A percentile compares a stretch with the other conserved stretches of the same genome.
phyloP scores from a whole-genome alignment of 2,329 filamentous ascomycete species.

The Colletotrichum sp. region DNA sequence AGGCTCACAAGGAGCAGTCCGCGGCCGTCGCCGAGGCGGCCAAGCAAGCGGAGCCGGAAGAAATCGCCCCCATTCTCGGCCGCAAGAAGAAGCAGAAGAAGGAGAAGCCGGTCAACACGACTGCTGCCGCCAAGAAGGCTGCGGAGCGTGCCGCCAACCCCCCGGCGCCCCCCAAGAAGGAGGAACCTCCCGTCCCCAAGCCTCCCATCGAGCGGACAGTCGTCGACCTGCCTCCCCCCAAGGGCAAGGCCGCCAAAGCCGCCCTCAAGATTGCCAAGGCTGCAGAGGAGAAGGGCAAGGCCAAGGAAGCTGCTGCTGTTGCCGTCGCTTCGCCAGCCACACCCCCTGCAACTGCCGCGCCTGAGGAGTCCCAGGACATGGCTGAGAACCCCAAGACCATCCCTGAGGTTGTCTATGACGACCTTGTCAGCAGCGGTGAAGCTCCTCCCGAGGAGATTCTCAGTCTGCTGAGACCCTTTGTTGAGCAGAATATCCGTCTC shows the following conservation, averaged over 20 bases:
- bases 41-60: constrained; percentile 58
- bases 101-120: constrained; percentile 52
- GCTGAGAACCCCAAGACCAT: constrained; percentile 17
- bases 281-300: constrained; percentile 21
- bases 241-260: constrained; percentile 25
- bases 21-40: constrained; percentile 56
- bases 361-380: constrained; percentile 12
- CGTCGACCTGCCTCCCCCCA: constrained; percentile 22
- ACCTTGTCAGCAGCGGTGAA: constrained; percentile 1
- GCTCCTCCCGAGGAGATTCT: constrained; percentile 32
- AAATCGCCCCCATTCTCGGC: constrained; percentile 75
- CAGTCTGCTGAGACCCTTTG: constrained; percentile 41
- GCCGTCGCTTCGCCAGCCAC: not conserved
- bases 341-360: not conserved
- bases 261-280: constrained; percentile 23
- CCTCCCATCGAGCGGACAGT: constrained; percentile 27
- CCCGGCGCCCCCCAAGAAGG: constrained; percentile 21
- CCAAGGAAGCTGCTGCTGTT: constrained; percentile 2
- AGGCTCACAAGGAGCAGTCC: constrained; percentile 68
- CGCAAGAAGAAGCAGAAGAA: constrained; percentile 89
- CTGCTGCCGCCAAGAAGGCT: constrained; percentile 19
- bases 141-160: constrained; percentile 8
- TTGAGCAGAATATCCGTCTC: constrained; percentile 21
- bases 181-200: constrained; percentile 11
- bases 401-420: constrained; percentile 19